phyloP scores from a whole-genome alignment of 768 basidiomycete genomes.

The Russula olivacea region DNA sequence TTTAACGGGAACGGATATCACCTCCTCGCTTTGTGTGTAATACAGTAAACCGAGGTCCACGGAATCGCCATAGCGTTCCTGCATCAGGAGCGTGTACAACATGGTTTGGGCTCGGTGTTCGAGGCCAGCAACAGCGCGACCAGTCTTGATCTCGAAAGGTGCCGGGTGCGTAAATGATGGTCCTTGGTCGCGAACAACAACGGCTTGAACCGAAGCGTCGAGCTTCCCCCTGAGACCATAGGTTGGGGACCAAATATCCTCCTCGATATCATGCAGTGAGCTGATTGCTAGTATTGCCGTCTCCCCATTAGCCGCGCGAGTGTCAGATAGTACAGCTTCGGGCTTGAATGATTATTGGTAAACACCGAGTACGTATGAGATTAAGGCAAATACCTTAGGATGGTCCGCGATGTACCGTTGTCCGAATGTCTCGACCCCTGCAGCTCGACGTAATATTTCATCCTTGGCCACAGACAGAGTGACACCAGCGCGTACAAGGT shows the following conservation, averaged over 20 bases:
- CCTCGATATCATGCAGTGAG: slow-evolving; percentile 81
- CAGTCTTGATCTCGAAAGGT: slow-evolving; percentile 97
- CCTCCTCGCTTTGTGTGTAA: slow-evolving; percentile 88
- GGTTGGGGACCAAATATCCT: slow-evolving; percentile 95
- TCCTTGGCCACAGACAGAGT: slow-evolving; percentile 55
- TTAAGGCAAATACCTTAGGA: slow-evolving; percentile 50
- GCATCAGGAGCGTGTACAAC: slow-evolving; percentile 87
- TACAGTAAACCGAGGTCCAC: slow-evolving; percentile 83
- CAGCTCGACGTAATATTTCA: slow-evolving; percentile 58
- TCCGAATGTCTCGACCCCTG: slow-evolving; percentile 58
- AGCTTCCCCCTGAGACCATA: slow-evolving; percentile 95
- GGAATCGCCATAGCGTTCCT: slow-evolving; percentile 82
- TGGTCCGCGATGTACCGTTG: slow-evolving; percentile 55
- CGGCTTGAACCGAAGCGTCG: slow-evolving; percentile 77
- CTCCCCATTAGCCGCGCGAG: slow-evolving; percentile 46
- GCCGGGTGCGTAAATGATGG: slow-evolving; percentile 39
- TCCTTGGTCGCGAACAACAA: slow-evolving; percentile 39
- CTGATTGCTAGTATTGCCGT: slow-evolving; percentile 63
- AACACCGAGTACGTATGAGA: slow-evolving; percentile 10
- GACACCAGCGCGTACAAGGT: slow-evolving; percentile 56
- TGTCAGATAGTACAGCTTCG: slow-evolving; percentile 61
- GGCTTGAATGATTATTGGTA: slow-evolving; percentile 37
- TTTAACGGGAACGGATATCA: slow-evolving; percentile 73
- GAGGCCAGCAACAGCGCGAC: slow-evolving; percentile 65
- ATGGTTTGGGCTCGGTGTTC: slow-evolving; percentile 98